These are phyloP conservation scores for Silene conica DNA, from an alignment of 148 eudicot genomes.

Conservation along the genomic window DNA sequence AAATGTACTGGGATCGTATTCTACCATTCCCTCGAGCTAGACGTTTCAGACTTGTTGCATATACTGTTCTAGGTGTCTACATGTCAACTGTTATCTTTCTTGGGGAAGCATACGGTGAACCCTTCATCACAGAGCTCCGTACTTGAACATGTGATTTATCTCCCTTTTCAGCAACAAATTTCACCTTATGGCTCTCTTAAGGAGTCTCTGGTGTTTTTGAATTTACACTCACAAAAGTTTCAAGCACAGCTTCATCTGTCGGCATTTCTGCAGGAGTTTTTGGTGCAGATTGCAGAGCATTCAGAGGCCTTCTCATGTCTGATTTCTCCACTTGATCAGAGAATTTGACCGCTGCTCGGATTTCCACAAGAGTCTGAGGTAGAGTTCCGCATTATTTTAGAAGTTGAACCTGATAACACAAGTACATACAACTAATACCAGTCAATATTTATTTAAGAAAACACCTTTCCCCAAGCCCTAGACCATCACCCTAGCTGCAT, in stretches of 20 bases:
- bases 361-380: conserved; percentile 62
- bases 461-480: background rate
- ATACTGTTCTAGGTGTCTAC: conserved; percentile 95
- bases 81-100: conserved; percentile 63
- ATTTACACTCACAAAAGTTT: conserved; percentile 27
- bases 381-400: conserved; percentile 81
- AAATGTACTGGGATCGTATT: conserved; percentile 79
- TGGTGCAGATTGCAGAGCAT: conserved; percentile 14
- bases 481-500: too few species aligned
- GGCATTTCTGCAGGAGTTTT: conserved; percentile 24
- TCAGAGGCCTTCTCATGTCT: conserved; percentile 19
- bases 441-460: background rate
- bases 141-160: conserved; percentile 33
- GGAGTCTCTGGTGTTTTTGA: conserved; percentile 40
- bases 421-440: background rate
- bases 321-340: conserved; percentile 30
- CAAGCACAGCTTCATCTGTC: conserved; percentile 37
- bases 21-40: conserved; percentile 42
- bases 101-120: conserved; percentile 83
- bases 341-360: conserved; percentile 35
- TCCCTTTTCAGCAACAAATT: conserved; percentile 24
- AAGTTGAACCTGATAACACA: conserved; percentile 52
- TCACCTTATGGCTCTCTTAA: conserved; percentile 11
- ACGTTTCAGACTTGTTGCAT: conserved; percentile 43
- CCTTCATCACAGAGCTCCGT: conserved; percentile 32